Base-by-base conservation (phyloP, 257 asterid genomes). In the Rubia yunnanensis region DNA sequence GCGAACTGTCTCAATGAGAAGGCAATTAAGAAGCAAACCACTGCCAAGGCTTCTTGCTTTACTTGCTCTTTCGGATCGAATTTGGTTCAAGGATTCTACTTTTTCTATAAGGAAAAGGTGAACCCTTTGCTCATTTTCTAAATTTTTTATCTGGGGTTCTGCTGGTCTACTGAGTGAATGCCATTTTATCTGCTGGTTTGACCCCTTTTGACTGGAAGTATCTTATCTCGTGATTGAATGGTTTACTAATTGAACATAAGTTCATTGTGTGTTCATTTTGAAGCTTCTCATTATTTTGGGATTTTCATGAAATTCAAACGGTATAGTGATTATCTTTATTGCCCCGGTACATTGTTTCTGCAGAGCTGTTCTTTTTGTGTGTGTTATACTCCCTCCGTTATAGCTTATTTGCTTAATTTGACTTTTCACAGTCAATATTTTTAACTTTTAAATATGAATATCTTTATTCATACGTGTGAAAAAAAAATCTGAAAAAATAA, bases 11-110 rank as follows among this genome's bases (percentile, higher is more conserved):
- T 76, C 70, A 80, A 61, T 68, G 70, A 84, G 74, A 85, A 77
- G 44, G 77, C 80, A 64, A 55, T 74, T 75, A 86, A 78, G 79
- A 85, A 82, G 83, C 87, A 80, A 58, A 50, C 83, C 67, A 60
- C 61, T 70, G 70, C 69, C 11, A 83, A 77, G 72, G 73, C 80
- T 60, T 64, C 84, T 64, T 63, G 84, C 65, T 77, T 79, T 57
- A 63, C 77, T 10, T 68, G 77, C 70, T 77, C 80, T 69, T 74
- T 79, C 72, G 79, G 85, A 54, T 71, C 60, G 78, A 92, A 85
- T 78, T 81, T 84, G 34, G 72, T 74, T 80, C 88, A 77, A 60
- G 70, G 73, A 14, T 63, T 88, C 54, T 74, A 82, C 86, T 69
- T 77, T 69, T 22, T 35, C 66, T 54, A 88, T 66, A 87, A 79